Percentiles rank a stretch among this genome's conserved stretches.
phyloP scores from a whole-genome alignment of 2,329 filamentous ascomycete species.

The Aspergillus cejpii region DNA sequence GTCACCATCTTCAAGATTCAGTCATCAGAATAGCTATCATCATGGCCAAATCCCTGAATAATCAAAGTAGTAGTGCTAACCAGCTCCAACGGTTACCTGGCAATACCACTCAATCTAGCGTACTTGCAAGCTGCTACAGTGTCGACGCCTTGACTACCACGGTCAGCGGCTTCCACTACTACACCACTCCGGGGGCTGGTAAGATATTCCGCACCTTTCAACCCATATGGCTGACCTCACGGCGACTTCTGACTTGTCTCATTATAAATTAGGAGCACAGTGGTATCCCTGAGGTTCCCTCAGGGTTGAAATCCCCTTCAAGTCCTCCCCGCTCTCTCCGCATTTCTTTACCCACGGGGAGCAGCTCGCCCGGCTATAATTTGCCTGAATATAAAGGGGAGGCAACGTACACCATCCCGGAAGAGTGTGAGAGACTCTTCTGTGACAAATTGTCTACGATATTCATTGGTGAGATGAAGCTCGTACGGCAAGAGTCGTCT shows the following conservation, averaged over 20 bases:
- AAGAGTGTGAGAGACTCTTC: constrained; percentile 99
- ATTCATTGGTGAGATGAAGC: constrained; percentile 93
- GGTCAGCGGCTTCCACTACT: constrained; percentile 86
- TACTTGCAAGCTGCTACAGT: constrained; percentile 87
- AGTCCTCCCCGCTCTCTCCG: constrained; percentile 82
- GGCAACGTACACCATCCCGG: constrained; percentile 93
- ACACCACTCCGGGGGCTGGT: constrained; percentile 83
- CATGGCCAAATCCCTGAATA: constrained; percentile 56
- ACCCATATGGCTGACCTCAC: background rate
- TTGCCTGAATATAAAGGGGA: constrained; percentile 59
- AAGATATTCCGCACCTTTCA: constrained; percentile 28
- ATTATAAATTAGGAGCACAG: constrained; percentile 58
- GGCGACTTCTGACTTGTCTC: constrained; percentile 3
- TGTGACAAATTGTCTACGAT: constrained; percentile 88
- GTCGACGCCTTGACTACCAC: constrained; percentile 63
- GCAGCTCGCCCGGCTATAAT: constrained; percentile 35
- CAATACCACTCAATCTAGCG: constrained; percentile 54
- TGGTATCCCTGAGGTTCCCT: constrained; percentile 93
- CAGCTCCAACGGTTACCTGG: constrained; percentile 53
- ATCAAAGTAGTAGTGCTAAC: constrained; percentile 60
- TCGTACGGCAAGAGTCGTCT: constrained; percentile 70
- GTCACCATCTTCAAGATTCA: constrained; percentile 1
- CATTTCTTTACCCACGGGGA: constrained; percentile 58
- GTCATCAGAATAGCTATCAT: constrained; percentile 10
- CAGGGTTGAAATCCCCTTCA: constrained; percentile 77